phyloP scores from a whole-genome alignment of 345 rosid species.

The Cardamine resedifolia region DNA sequence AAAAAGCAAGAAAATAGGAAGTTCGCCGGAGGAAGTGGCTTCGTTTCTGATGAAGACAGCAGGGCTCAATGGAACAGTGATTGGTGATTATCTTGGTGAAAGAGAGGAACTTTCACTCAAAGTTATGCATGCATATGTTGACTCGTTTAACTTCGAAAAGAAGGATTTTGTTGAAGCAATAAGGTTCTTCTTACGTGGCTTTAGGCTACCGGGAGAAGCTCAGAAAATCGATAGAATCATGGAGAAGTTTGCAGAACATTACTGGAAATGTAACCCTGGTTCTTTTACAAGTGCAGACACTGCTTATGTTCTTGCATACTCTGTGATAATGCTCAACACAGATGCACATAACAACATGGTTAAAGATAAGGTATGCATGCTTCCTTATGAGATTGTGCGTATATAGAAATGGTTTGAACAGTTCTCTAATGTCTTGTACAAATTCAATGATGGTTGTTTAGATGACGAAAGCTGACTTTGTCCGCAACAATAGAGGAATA shows the following conservation, averaged over 20 bases:
- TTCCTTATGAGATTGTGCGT: not conserved
- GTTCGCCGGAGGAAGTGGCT: slow-evolving; percentile 85
- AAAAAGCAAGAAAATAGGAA: slow-evolving; percentile 66
- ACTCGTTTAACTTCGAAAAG: slow-evolving; percentile 71
- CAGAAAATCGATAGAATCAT: slow-evolving; percentile 96
- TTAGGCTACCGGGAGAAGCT: slow-evolving; percentile 97
- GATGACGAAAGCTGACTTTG: slow-evolving; percentile 94
- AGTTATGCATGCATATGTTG: slow-evolving; percentile 99
- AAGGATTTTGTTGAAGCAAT: slow-evolving; percentile 84
- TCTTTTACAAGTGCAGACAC: slow-evolving; percentile 97
- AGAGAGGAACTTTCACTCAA: slow-evolving; percentile 84
- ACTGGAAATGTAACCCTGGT: slow-evolving; percentile 88
- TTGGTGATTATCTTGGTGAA: slow-evolving; percentile 97
- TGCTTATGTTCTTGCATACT: slow-evolving; percentile 94
- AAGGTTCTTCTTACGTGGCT: slow-evolving; percentile 89
- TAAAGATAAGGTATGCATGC: slow-evolving; percentile 77
- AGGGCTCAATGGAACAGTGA: slow-evolving; percentile 77
- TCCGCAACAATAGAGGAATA: slow-evolving; percentile 88
- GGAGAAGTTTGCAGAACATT: slow-evolving; percentile 98
- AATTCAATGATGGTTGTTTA: slow-evolving; percentile 41
- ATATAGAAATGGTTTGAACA: slow-evolving; percentile 3
- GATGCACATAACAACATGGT: slow-evolving; percentile 99
- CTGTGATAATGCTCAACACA: slow-evolving; percentile 96
- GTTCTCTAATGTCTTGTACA: slow-evolving; percentile 39
- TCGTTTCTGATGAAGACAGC: slow-evolving; percentile 75